Conservation (phyloP, 1,284 basidiomycete genomes). For the Exobasidium cylindrosporum region DNA sequence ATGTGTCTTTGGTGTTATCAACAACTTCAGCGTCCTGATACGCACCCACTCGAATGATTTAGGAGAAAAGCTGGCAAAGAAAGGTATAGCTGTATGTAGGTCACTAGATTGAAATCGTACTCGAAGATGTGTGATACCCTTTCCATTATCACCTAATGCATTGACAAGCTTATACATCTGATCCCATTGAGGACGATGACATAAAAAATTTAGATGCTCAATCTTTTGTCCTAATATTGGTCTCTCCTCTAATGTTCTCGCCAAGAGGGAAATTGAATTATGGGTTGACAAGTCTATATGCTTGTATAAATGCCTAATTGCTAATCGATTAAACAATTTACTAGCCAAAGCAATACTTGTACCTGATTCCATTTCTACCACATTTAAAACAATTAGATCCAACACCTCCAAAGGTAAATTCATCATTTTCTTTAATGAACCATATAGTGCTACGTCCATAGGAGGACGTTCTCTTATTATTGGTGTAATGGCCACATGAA, state of each 20-base stretch:
- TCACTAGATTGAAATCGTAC: conserved; percentile 6
- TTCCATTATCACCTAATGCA: not conserved
- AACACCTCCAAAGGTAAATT: not conserved
- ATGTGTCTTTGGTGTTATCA: not conserved
- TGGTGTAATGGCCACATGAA: not conserved
- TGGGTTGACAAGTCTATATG: not conserved
- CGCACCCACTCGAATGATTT: conserved; percentile 9
- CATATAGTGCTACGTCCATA: not conserved
- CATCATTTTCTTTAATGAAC: not conserved
- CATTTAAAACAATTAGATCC: not conserved
- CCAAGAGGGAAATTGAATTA: not conserved
- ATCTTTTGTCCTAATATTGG: conserved; percentile 1
- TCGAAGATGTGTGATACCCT: not conserved
- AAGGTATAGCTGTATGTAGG: not conserved
- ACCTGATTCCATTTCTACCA: not conserved
- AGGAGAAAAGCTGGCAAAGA: conserved; percentile 1
- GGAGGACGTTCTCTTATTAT: not conserved
- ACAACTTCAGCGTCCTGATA: no score
- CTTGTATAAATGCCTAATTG: not conserved
- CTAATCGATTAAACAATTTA: not conserved
- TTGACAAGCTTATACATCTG: not conserved
- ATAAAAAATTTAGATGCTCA: not conserved
- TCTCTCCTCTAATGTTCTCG: not conserved
- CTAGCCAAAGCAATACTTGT: not conserved
- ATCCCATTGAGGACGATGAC: conserved; percentile 3